Conservation (phyloP, 306 rosid genomes). For the Medicago arabica region DNA sequence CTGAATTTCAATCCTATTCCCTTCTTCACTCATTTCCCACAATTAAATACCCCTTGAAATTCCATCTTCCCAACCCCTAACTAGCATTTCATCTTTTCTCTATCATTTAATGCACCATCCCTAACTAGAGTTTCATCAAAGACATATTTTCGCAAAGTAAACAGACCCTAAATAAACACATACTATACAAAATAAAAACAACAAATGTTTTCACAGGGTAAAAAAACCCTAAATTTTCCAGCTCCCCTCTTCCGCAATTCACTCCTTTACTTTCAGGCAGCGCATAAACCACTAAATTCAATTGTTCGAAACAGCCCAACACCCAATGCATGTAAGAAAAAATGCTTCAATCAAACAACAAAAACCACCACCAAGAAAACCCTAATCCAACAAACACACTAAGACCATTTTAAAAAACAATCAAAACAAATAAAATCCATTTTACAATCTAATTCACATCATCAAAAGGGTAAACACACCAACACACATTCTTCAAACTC, state of each 20-base stretch:
- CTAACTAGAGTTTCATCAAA: no score
- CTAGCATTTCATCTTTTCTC: no score
- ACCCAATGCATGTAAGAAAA: neutral
- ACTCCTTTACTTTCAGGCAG: neutral
- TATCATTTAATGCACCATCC: no score
- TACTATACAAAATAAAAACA: neutral
- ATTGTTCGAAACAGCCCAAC: conserved; percentile 4
- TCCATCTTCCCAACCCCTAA: conserved; percentile 78
- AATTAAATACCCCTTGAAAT: conserved; percentile 71
- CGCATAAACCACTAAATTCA: conserved; percentile 12
- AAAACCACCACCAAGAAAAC: conserved; percentile 13
- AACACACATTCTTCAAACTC: neutral
- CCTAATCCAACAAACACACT: conserved; percentile 16
- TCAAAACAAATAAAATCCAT: conserved; percentile 12
- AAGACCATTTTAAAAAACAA: neutral
- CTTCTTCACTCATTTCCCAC: conserved; percentile 65
- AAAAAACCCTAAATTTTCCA: neutral
- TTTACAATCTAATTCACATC: conserved; percentile 4
- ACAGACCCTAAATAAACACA: neutral
- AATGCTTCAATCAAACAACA: conserved; percentile 19
- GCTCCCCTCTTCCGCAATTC: neutral
- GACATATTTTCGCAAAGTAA: no score
- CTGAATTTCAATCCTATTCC: conserved; percentile 67
- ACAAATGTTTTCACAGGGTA: no score
- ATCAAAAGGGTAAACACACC: neutral